Conservation (phyloP, 1,284 basidiomycete genomes). For the Fistulina hepatica region DNA sequence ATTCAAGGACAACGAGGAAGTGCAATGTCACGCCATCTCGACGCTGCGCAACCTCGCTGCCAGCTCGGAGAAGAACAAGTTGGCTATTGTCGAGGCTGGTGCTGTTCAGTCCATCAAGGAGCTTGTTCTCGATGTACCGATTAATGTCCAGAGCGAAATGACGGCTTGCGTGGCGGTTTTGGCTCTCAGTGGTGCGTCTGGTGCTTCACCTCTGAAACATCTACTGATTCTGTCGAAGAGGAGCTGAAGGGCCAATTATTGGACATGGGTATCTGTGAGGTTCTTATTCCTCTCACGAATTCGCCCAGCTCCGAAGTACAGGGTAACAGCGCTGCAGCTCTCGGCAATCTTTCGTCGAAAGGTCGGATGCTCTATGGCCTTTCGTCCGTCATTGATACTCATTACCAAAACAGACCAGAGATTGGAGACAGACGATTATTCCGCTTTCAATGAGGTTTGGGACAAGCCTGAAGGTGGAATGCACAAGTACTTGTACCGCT, state of each 20-base stretch:
- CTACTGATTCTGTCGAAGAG: constrained; percentile 38
- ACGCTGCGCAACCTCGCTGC: constrained; percentile 96
- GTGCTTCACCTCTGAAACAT: constrained; percentile 1
- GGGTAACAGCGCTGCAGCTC: constrained; percentile 95
- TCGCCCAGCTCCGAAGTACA: constrained; percentile 97
- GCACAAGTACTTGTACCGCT: constrained; percentile 90
- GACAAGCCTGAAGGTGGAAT: constrained; percentile 95
- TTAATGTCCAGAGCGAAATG: constrained; percentile 99
- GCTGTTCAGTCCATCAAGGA: constrained; percentile 99
- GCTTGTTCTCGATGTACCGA: constrained; percentile 87
- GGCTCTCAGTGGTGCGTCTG: constrained; percentile 71
- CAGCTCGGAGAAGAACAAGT: constrained; percentile 97
- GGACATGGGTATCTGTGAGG: constrained; percentile 98
- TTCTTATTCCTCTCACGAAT: constrained; percentile 93
- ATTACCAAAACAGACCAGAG: constrained; percentile 31
- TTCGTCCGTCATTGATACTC: background rate
- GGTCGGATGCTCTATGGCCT: constrained; percentile 38
- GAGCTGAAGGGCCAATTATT: constrained; percentile 91
- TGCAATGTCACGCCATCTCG: constrained; percentile 99
- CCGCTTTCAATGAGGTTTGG: constrained; percentile 97
- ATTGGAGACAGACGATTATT: constrained; percentile 88
- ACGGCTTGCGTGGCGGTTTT: constrained; percentile 96
- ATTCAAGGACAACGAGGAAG: constrained; percentile 99
- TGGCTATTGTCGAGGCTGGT: constrained; percentile 95
- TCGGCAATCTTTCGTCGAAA: constrained; percentile 96